These are phyloP conservation scores for Centella asiatica DNA, from an alignment of 129 eudicot genomes.

Conservation along the genomic window DNA sequence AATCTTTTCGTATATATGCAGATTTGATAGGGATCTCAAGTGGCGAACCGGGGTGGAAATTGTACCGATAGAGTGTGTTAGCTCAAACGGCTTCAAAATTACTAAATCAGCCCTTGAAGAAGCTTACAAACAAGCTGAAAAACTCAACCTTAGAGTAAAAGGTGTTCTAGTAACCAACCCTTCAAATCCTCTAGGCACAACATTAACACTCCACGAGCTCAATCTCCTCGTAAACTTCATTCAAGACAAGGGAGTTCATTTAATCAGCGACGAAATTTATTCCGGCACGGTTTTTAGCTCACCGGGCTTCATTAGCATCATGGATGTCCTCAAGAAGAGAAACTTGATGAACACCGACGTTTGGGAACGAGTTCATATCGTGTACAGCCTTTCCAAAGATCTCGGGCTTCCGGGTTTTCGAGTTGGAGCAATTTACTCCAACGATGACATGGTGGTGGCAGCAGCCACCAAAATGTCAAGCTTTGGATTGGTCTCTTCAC, in stretches of 20 bases:
- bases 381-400: constrained; percentile 80
- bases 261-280: constrained; percentile 64
- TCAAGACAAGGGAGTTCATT: constrained; percentile 23
- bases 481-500: constrained; percentile 81
- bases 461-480: constrained; percentile 98
- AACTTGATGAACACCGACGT: constrained; percentile 25
- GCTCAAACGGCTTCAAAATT: constrained; percentile 30
- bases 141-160: constrained; percentile 30
- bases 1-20: neutral
- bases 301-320: constrained; percentile 52
- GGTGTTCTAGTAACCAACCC: constrained; percentile 39
- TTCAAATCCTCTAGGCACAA: constrained; percentile 48
- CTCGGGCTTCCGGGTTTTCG: constrained; percentile 80
- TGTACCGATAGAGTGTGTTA: constrained; percentile 32
- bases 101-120: constrained; percentile 29
- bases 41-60: constrained; percentile 51
- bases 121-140: constrained; percentile 32
- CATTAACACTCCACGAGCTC: constrained; percentile 24
- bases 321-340: constrained; percentile 45
- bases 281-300: constrained; percentile 74
- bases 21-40: constrained; percentile 44
- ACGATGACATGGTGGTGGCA: constrained; percentile 41
- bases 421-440: constrained; percentile 78
- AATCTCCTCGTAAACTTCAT: constrained; percentile 24
- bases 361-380: constrained; percentile 58